Conservation (phyloP, 1,284 basidiomycete genomes). For the Malassezia arunalokei region DNA sequence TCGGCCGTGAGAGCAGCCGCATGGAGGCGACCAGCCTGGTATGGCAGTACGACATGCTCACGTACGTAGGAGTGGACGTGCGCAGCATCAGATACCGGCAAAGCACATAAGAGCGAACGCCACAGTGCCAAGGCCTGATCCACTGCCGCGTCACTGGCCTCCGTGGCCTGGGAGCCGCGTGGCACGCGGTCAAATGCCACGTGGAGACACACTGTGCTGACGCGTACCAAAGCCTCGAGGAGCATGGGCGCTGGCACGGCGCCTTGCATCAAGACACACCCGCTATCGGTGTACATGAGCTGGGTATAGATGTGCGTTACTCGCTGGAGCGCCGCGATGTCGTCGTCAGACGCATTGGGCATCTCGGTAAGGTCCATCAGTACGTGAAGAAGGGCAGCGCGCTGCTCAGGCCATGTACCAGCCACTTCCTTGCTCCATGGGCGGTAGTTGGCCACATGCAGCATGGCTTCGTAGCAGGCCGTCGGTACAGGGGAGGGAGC, state of each 20-base stretch:
- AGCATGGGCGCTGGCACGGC: neutral
- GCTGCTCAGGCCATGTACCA: slow-evolving; percentile 1
- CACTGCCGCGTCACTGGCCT: slow-evolving; percentile 6
- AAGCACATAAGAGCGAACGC: neutral
- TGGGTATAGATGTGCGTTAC: slow-evolving; percentile 7
- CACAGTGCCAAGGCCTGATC: slow-evolving; percentile 7
- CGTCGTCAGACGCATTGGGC: neutral
- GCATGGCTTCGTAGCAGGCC: neutral
- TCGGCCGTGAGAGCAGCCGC: slow-evolving; percentile 16
- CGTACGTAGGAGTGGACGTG: slow-evolving; percentile 24
- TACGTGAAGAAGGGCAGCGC: neutral
- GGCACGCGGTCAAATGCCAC: slow-evolving; percentile 18
- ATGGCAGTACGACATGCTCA: slow-evolving; percentile 28
- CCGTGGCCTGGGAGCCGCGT: slow-evolving; percentile 11
- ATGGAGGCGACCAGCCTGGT: slow-evolving; percentile 27
- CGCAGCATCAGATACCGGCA: slow-evolving; percentile 1
- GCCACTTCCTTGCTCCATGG: neutral
- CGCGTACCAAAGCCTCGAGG: neutral
- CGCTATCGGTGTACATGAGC: neutral
- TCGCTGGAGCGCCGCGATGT: neutral
- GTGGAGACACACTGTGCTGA: slow-evolving; percentile 2
- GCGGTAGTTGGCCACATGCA: neutral
- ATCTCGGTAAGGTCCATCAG: neutral
- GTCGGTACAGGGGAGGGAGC: neutral
- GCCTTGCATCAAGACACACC: neutral